Conservation (phyloP, 1,284 basidiomycete genomes). For the Melampsora occidentalis region DNA sequence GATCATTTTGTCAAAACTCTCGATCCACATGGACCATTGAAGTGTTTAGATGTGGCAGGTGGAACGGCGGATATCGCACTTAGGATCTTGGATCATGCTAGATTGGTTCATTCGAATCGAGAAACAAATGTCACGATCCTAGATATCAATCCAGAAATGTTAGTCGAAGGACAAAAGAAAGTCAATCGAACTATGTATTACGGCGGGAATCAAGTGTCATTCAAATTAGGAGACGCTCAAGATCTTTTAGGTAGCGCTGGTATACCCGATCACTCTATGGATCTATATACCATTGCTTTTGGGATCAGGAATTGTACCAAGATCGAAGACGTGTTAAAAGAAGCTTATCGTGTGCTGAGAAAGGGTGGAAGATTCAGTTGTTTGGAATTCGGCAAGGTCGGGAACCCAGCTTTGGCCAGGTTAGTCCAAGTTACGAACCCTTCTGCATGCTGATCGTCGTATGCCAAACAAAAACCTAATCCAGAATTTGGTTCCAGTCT, state of each 20-base stretch:
- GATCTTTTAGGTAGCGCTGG: slow-evolving; percentile 63
- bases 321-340: slow-evolving; percentile 77
- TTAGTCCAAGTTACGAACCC: slow-evolving; percentile 56
- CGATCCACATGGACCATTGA: slow-evolving; percentile 64
- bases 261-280: slow-evolving; percentile 76
- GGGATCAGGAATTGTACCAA: slow-evolving; percentile 98
- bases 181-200: slow-evolving; percentile 96
- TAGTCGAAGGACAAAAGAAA: slow-evolving; percentile 83
- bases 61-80: slow-evolving; percentile 98
- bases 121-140: slow-evolving; percentile 86
- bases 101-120: slow-evolving; percentile 80
- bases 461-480: slow-evolving; percentile 8
- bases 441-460: background rate
- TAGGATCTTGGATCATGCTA: slow-evolving; percentile 84
- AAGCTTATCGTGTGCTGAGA: slow-evolving; percentile 91
- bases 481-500: slow-evolving; percentile 60
- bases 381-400: slow-evolving; percentile 93
- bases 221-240: slow-evolving; percentile 92
- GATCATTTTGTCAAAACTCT: slow-evolving; percentile 80
- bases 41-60: slow-evolving; percentile 92
- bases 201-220: slow-evolving; percentile 86
- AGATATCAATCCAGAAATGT: slow-evolving; percentile 94
- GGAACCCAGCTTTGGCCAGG: slow-evolving; percentile 80
- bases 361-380: slow-evolving; percentile 94
- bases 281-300: slow-evolving; percentile 98